These are phyloP conservation scores for Cystobasidium sp. DNA, from an alignment of 1,284 basidiomycete genomes.

Conservation along the genomic window DNA sequence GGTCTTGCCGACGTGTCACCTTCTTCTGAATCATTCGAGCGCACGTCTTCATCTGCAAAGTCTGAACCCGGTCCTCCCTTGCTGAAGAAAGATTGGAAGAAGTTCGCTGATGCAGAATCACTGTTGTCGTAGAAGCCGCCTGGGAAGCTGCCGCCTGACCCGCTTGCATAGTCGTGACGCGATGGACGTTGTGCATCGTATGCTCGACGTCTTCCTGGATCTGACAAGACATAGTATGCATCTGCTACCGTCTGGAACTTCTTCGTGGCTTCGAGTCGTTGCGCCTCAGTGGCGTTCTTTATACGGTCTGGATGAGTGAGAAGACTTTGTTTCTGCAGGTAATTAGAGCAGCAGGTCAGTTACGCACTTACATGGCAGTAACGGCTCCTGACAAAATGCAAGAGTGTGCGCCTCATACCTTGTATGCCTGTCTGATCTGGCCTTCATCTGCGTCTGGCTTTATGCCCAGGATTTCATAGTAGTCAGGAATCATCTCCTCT, in stretches of 20 bases:
- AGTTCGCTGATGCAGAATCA: slow-evolving; percentile 9
- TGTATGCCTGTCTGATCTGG: slow-evolving; percentile 41
- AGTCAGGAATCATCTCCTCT: slow-evolving; percentile 32
- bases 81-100: slow-evolving; percentile 29
- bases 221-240: slow-evolving; percentile 41
- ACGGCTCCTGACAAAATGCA: not conserved
- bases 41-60: slow-evolving; percentile 15
- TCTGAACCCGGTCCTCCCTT: slow-evolving; percentile 22
- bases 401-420: slow-evolving; percentile 8
- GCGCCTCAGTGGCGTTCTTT: slow-evolving; percentile 38
- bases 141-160: slow-evolving; percentile 11
- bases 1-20: slow-evolving; percentile 26
- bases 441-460: slow-evolving; percentile 18
- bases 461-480: slow-evolving; percentile 39
- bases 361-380: not conserved
- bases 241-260: slow-evolving; percentile 42
- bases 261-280: slow-evolving; percentile 32
- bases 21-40: slow-evolving; percentile 28
- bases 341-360: not conserved
- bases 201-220: slow-evolving; percentile 23
- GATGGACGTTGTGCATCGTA: slow-evolving; percentile 36
- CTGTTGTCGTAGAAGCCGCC: slow-evolving; percentile 18
- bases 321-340: slow-evolving; percentile 31
- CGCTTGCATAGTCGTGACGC: slow-evolving; percentile 1
- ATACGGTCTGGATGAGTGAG: slow-evolving; percentile 37